Conservation (phyloP, 495 filamentous ascomycete species). For the Tetracladium marchalianum region DNA sequence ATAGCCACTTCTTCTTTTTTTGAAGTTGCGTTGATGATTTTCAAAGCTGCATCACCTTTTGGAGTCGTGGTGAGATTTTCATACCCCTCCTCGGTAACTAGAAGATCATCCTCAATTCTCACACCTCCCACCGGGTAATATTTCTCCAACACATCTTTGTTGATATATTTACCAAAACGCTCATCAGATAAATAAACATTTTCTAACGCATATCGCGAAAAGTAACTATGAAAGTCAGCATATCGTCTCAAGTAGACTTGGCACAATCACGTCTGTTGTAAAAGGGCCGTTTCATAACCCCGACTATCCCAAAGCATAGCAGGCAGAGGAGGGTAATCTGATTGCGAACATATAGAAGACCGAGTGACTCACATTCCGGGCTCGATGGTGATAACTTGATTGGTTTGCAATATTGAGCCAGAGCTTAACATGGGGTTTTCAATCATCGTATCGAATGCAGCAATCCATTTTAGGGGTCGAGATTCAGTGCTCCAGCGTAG, state of each 20-base stretch:
- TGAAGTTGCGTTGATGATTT: conserved; percentile 29
- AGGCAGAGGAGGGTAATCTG: neutral
- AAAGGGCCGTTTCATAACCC: neutral
- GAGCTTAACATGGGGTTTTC: no score
- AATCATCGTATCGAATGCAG: neutral
- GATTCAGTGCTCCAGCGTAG: conserved; percentile 60
- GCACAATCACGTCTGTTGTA: conserved; percentile 69
- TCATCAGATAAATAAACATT: conserved; percentile 49
- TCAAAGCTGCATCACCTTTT: conserved; percentile 67
- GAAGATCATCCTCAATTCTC: conserved; percentile 60
- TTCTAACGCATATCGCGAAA: conserved; percentile 51
- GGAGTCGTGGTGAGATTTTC: conserved; percentile 72
- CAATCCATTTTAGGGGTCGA: conserved; percentile 53
- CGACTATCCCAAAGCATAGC: neutral
- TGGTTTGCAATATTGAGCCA: neutral
- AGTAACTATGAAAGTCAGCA: conserved; percentile 55
- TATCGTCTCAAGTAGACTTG: conserved; percentile 84
- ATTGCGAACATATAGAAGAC: conserved; percentile 23
- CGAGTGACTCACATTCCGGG: conserved; percentile 50
- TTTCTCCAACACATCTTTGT: conserved; percentile 58
- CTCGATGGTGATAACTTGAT: conserved; percentile 78
- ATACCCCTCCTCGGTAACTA: conserved; percentile 66
- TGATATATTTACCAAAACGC: conserved; percentile 57
- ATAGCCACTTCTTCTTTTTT: no score
- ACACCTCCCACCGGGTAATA: conserved; percentile 92